Conservation (phyloP, 768 basidiomycete genomes). For the Brasilioporus rufonigricans region DNA sequence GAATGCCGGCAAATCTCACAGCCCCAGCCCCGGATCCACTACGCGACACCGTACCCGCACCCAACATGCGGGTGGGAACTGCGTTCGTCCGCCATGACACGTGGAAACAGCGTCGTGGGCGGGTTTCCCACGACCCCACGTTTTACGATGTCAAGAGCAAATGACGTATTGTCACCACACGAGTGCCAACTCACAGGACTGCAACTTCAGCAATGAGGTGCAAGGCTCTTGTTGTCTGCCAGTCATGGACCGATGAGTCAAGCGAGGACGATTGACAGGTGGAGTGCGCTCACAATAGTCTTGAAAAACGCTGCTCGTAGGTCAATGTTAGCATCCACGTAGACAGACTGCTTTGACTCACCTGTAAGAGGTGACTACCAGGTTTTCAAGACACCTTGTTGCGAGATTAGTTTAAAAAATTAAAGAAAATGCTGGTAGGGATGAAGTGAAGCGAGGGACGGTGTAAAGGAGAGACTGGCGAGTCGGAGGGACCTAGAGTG, state of each 20-base stretch:
- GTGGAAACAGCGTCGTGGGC: conserved; percentile 15
- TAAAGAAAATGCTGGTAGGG: conserved; percentile 17
- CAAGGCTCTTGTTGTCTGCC: neutral
- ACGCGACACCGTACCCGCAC: neutral
- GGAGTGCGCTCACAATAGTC: conserved; percentile 14
- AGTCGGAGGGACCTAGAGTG: conserved; percentile 26
- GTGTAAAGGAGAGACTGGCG: conserved; percentile 36
- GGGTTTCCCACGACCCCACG: conserved; percentile 40
- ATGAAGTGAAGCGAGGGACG: conserved; percentile 29
- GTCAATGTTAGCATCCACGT: conserved; percentile 2
- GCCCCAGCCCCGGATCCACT: conserved; percentile 2
- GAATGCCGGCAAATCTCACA: conserved; percentile 22
- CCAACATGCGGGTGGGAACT: neutral
- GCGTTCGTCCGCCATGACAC: conserved; percentile 10
- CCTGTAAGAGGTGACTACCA: conserved; percentile 15
- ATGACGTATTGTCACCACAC: conserved; percentile 27
- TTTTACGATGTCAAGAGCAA: conserved; percentile 34
- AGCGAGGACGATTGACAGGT: neutral
- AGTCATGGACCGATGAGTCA: conserved; percentile 1
- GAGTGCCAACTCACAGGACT: conserved; percentile 22
- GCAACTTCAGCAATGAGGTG: neutral
- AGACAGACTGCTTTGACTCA: conserved; percentile 10
- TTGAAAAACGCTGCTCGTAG: conserved; percentile 9
- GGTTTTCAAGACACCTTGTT: conserved; percentile 13
- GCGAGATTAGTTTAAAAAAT: conserved; percentile 19